Evolutionary conservation across 192 early-diverging fungal genomes (phyloP).

Genomic region (Umbelopsis vinacea): DNA sequence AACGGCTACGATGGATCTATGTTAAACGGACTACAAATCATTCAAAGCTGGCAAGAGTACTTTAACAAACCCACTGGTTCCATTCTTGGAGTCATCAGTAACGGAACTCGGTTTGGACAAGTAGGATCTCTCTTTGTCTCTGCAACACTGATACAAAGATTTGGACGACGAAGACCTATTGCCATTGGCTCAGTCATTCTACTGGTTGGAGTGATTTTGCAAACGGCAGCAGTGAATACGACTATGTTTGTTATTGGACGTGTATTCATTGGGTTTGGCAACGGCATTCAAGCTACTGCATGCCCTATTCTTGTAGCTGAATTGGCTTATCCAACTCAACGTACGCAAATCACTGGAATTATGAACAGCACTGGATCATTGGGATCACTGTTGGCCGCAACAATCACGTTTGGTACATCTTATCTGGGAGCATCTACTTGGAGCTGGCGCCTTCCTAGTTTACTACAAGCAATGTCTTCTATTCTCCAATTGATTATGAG

Average conservation of each 20-base stretch:
- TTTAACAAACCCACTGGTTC: slow-evolving; percentile 9
- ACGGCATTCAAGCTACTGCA: background rate
- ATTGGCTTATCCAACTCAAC: slow-evolving; percentile 2
- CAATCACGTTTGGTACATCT: slow-evolving; percentile 15
- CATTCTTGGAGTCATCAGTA: slow-evolving; percentile 3
- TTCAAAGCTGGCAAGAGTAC: background rate
- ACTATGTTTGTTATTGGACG: slow-evolving; percentile 7
- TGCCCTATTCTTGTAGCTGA: slow-evolving; percentile 13
- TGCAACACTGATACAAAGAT: background rate
- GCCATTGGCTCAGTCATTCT: slow-evolving; percentile 13
- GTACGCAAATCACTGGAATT: slow-evolving; percentile 2
- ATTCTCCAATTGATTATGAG: background rate
- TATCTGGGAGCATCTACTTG: background rate
- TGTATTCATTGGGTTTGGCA: slow-evolving; percentile 17
- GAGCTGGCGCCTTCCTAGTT: slow-evolving; percentile 10
- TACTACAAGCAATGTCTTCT: slow-evolving; percentile 6
- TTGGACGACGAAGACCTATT: slow-evolving; percentile 5
- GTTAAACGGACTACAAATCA: slow-evolving; percentile 14
- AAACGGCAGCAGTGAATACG: background rate
- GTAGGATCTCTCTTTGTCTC: slow-evolving; percentile 8
- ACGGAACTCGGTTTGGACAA: slow-evolving; percentile 8
- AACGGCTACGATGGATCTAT: slow-evolving; percentile 21
- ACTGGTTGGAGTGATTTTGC: slow-evolving; percentile 1
- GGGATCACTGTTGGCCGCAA: slow-evolving; percentile 2
- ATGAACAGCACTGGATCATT: slow-evolving; percentile 5